Evolutionary conservation across 352 stramenopile genomes (phyloP).

Genomic region (Phytopythium vexans): DNA sequence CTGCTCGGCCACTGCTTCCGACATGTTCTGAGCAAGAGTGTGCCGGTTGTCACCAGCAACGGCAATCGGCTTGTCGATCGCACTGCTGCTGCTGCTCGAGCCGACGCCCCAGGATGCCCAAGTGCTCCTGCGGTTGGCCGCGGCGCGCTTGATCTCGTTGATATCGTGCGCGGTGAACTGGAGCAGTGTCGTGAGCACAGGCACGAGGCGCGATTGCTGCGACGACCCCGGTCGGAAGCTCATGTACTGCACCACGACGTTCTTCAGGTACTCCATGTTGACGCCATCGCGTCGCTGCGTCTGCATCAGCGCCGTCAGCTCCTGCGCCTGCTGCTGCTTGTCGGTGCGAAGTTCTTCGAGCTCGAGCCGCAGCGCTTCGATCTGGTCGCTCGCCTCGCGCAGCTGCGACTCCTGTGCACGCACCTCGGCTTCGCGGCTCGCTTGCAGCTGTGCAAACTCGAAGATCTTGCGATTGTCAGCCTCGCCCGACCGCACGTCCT

Average conservation of each 20-base stretch:
- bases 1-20: conserved; percentile 8
- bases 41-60: conserved; percentile 24
- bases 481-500: conserved; percentile 81
- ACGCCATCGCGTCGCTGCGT: conserved; percentile 81
- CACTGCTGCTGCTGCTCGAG: conserved; percentile 18
- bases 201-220: conserved; percentile 70
- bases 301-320: conserved; percentile 74
- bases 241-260: conserved; percentile 90
- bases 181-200: conserved; percentile 82
- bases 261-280: conserved; percentile 91
- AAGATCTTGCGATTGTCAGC: conserved; percentile 87
- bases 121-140: conserved; percentile 48
- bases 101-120: conserved; percentile 68
- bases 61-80: conserved; percentile 71
- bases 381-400: conserved; percentile 39
- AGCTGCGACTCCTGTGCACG: conserved; percentile 53
- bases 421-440: conserved; percentile 69
- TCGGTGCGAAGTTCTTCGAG: conserved; percentile 56
- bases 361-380: conserved; percentile 41
- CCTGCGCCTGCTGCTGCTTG: conserved; percentile 56
- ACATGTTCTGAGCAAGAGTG: conserved; percentile 19
- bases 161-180: conserved; percentile 78
- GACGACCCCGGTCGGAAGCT: conserved; percentile 80
- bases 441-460: conserved; percentile 82
- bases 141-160: conserved; percentile 70